Base-by-base conservation (phyloP, 2,329 filamentous ascomycete species). In the Aureobasidium sp. region DNA sequence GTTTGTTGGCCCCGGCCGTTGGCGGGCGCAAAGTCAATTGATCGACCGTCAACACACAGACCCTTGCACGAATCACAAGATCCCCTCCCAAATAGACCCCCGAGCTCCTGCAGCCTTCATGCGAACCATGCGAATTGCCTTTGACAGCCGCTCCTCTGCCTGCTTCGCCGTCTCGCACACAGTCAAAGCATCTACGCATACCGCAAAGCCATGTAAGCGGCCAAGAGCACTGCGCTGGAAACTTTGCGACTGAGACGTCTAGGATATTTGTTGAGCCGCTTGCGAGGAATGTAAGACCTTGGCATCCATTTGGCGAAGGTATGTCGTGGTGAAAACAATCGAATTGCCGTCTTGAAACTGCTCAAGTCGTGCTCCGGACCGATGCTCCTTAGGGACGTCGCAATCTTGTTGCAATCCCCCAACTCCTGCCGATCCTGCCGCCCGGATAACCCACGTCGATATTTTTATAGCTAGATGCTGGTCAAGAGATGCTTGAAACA, bases 31-130 rank as follows among this genome's bases (percentile, higher is more conserved):
- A 57, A 45, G 39, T 29, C 39, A 57, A 42, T 55, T 44, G 51
- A 55, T 55, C 51, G 37, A 42, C 51, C 51, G 51, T 57, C 53
- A 57, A 44, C 53, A 45, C 53, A 57, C 53, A 39, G 53, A 45
- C 53, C 29, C 42, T 27, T 31, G 42, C 15, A 25, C 45, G 20
- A 47, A 48, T 48, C 55, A 22, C 55, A 58, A 48, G 41, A 44
- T 48, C 42, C 15, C 36, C 20, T 17, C 25, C 36, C 17, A 15
- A 48, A 15, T n/a, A 31, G n/a, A 48, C 25, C 8, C 55, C 42
- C 22, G 42, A 48, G 41, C 29, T 47, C 42, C 36, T 48, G 55
- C 41, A 47, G 12, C 31, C n/a, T 31, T 25, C 34, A 48, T 58
- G 55, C 55, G 55, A 58, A 58, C 42, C 45, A 37, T n/a, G 41